Evolutionary conservation across 805 yeast genomes (phyloP), one percentile per base, ranked within the genome.

Genomic region (Zygosaccharomyces kombuchaensis): DNA sequence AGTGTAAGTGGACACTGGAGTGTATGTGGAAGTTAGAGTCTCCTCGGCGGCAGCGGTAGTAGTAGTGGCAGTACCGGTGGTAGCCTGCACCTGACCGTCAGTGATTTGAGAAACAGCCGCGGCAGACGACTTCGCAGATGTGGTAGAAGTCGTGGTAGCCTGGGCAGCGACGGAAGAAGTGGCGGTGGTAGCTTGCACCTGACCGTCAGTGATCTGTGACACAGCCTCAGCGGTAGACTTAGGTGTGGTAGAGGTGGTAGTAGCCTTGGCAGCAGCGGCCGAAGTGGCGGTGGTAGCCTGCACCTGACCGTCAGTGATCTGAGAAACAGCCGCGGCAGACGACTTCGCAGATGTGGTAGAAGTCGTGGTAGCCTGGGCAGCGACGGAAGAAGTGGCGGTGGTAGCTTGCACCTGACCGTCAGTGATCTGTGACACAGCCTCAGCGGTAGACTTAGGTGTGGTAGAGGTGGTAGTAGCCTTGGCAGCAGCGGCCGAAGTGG

Each of bases 151-250:
- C 34, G 76, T 62, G 35, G 75, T 64, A 44, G 72, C 72, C 58
- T 70, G 71, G 6, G 29, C n/a, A 26, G 67, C 57, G 27, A n/a
- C n/a, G n/a, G n/a, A n/a, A n/a, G 68, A 25, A 4, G 48, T 43
- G 16, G 43, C 38, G 38, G 55, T 56, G 40, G 56, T 53, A 32
- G 57, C 59, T 40, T 58, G 61, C 31, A 57, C 54, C 51, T 60
- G 76, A 52, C 77, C 77, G 48, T 74, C 79, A 44, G 61, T 57
- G 50, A 73, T 68, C 57, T 75, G 79, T 48, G 75, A 63, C 37
- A 64, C 65, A 26, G 68, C 57, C n/a, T 65, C 50, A 40, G 53
- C 58, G 60, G 59, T 34, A 13, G 50, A 23, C 47, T 51, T 52
- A 34, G 54, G 22, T 30, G 72, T 63, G 21, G 21, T 19, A 5